A percentile compares a stretch with the other conserved stretches of the same genome.
Evolutionary conservation across 2,329 filamentous ascomycete genomes (phyloP).

Genomic region (Sclerotinia trifoliorum): DNA sequence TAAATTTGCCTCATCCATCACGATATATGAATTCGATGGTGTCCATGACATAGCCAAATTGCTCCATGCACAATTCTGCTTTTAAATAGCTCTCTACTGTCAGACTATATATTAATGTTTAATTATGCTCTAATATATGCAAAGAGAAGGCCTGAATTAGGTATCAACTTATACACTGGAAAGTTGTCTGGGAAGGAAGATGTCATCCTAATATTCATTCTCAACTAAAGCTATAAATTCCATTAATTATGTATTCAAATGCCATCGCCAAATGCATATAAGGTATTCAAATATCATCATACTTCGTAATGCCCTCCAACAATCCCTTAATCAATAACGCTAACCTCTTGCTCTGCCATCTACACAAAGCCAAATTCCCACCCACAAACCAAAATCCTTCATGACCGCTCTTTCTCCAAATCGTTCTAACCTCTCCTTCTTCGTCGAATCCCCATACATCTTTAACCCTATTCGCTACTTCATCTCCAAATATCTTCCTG

Average conservation of each 20-base stretch:
- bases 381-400: slow-evolving; percentile 54
- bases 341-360: slow-evolving; percentile 48
- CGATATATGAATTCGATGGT: neutral
- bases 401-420: slow-evolving; percentile 49
- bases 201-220: neutral
- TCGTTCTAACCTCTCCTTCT: slow-evolving; percentile 49
- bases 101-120: neutral
- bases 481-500: slow-evolving; percentile 50
- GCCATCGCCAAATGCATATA: neutral
- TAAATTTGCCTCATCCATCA: neutral
- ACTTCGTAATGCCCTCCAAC: slow-evolving; percentile 42
- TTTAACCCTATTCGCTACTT: slow-evolving; percentile 48
- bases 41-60: neutral
- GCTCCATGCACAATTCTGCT: neutral
- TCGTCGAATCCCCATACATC: slow-evolving; percentile 52
- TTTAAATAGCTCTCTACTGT: neutral
- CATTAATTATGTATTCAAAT: too few relatives aligned
- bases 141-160: neutral
- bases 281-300: slow-evolving; percentile 27
- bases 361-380: slow-evolving; percentile 50
- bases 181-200: neutral
- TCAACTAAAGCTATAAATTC: neutral
- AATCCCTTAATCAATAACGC: slow-evolving; percentile 51
- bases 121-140: neutral
- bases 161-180: neutral